Evolutionary conservation across 75 land plant species (phyloP), one percentile per base, ranked within the genome.

Genomic region (Isoetes taiwanensis): DNA sequence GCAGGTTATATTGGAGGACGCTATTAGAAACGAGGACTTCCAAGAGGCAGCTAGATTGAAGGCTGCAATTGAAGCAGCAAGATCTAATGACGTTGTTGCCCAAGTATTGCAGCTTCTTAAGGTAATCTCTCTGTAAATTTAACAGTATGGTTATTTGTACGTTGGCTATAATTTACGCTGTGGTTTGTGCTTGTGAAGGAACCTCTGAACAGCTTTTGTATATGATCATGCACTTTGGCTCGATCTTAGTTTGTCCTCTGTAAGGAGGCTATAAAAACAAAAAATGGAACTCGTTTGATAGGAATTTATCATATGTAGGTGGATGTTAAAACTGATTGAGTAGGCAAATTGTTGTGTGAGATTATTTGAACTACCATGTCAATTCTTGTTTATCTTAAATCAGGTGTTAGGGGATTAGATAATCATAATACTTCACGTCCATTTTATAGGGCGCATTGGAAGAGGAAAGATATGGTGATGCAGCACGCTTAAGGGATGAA

Each of bases 1-100:
- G 34, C 61, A 93, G 98, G 77, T 77, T 46, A 85, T 84, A 75
- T 64, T 93, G 16, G 83, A 87, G 34, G 91, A 81, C 23, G 98
- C 98, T 10, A 63, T 84, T 41, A 71, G 70, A 55, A 73, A 58
- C 30, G 95, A 93, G 64, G 77, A 88, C 41, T 93, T 93, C 43
- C 53, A 66, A 52, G 86, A 84, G 59, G 98, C 98, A 57, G 80
- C 80, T 6, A 77, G 69, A 57, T 59, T 93, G 62, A 83, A 93
- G 59, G 60, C 10, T 50, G 77, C 80, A 31, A 73, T 93, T 59
- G 77, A 61, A 38, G 81, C 74, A 48, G 71, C 73, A 17, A 55
- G 57, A 8, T 59, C 70, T 14, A 77, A 74, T 32, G 98, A 93
- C 60, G 56, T 53, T 31, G 79, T 84, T 32, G 72, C 95, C 29